Conservation (phyloP, 2,329 filamentous ascomycete species). For the Fusarium hainanense region DNA sequence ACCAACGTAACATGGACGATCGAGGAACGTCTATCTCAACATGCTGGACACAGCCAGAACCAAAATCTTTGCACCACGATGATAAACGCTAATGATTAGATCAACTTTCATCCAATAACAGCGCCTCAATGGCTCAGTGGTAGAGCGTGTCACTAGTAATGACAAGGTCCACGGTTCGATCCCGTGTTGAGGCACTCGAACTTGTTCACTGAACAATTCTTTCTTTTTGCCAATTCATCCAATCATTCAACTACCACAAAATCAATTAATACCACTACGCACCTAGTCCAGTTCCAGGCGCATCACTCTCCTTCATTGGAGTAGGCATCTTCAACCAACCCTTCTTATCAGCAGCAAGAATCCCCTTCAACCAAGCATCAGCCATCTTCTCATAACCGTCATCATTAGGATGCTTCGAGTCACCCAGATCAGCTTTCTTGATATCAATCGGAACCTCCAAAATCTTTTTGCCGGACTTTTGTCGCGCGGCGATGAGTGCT, state of each 20-base stretch:
- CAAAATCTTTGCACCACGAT: accelerated
- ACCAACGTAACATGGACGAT: too few species aligned
- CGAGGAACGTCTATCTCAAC: too few species aligned
- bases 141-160: constrained; percentile 34
- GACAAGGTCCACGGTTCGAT: constrained; percentile 32
- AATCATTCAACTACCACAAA: background rate
- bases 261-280: background rate
- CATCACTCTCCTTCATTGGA: constrained; percentile 14
- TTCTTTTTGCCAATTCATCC: background rate
- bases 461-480: constrained; percentile 15
- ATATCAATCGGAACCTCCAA: constrained; percentile 28
- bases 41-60: accelerated
- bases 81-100: accelerated
- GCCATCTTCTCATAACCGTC: constrained; percentile 36
- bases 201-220: accelerated
- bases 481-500: constrained; percentile 3
- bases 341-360: constrained; percentile 17
- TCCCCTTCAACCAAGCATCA: constrained; percentile 29
- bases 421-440: constrained; percentile 12
- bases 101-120: background rate
- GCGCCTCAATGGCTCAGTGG: constrained; percentile 28
- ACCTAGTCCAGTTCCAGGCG: constrained; percentile 16
- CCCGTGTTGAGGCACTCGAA: constrained; percentile 1
- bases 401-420: constrained; percentile 31
- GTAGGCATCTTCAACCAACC: constrained; percentile 29